A percentile compares a stretch with the other conserved stretches of the same genome.
Conservation (phyloP, 495 filamentous ascomycete genomes). For the Penicillium antarcticum region DNA sequence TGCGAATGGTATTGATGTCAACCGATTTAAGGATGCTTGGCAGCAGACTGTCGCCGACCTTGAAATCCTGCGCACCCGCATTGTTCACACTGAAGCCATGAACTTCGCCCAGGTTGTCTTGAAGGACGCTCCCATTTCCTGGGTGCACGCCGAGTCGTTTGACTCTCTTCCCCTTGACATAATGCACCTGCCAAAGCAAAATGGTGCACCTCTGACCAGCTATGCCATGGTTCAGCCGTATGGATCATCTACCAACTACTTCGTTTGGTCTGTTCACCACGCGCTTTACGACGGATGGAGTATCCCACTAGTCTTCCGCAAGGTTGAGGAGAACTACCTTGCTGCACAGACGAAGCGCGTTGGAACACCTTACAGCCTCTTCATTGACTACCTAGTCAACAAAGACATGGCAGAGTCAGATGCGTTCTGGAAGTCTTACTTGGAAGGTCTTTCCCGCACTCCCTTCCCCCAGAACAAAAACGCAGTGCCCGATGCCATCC, state of each 20-base stretch:
- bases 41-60: conserved; percentile 41
- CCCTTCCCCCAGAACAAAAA: conserved; percentile 31
- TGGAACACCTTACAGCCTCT: conserved; percentile 34
- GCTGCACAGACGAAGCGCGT: conserved; percentile 5
- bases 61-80: conserved; percentile 54
- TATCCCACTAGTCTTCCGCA: conserved; percentile 54
- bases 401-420: conserved; percentile 34
- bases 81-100: conserved; percentile 46
- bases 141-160: conserved; percentile 42
- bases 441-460: conserved; percentile 23
- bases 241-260: conserved; percentile 30
- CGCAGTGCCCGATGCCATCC: conserved; percentile 20
- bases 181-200: conserved; percentile 42
- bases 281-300: conserved; percentile 72
- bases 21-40: conserved; percentile 54
- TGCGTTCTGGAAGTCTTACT: conserved; percentile 44
- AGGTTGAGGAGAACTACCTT: conserved; percentile 48
- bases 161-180: conserved; percentile 43
- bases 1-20: conserved; percentile 37
- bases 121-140: conserved; percentile 44
- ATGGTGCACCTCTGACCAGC: conserved; percentile 54
- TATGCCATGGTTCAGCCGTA: conserved; percentile 47
- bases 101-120: conserved; percentile 55
- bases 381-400: conserved; percentile 39
- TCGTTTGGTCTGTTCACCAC: conserved; percentile 66